Base-by-base conservation (phyloP, 2,329 filamentous ascomycete genomes). In the Phaeosphaeria sp. region DNA sequence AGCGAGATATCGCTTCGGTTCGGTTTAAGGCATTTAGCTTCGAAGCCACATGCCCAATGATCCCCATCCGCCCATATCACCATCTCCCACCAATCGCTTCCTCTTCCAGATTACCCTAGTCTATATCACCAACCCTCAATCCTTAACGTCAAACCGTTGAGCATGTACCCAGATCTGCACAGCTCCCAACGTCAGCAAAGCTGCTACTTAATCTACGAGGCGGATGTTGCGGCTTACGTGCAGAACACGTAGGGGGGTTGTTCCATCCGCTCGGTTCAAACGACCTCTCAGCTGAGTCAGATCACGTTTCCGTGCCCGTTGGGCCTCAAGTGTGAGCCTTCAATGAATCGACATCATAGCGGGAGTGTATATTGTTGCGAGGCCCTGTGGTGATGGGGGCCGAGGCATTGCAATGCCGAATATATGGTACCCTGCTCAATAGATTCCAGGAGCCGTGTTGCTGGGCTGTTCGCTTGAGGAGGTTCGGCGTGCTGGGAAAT, bases 131-230 rank as follows among this genome's bases (percentile, higher is more conserved):
- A 22, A 27, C 11, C 18, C n/a, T 9, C 6, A 47, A 22, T 51
- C 54, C 33, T 22, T 47, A 22, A n/a, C 24, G 27, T 6, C 21
- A 21, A 21, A 40, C 30, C 33, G 22, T 40, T 51, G 30, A 52
- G 27, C 24, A 33, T 42, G 40, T 39, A 36, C 36, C 48, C 33
- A 18, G 25, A 20, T 18, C 46, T 6, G 46, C 18, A 49, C 27
- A 39, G 30, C 11, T 3, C 11, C 20, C 48, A 52, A 57, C 43
- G 55, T 59, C 56, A 64, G 61, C 51, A 55, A 57, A 49, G 59
- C 53, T 50, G 30, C 48, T 27, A 27, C n/a, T 36, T 43, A 49
- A 59, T 61, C 25, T 49, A 36, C 30, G 30, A 13, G 8, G 30
- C 30, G 30, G 30, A 36, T 20, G 24, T 27, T n/a, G 46, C 44